Evolutionary conservation across 164 flowering plant genomes (phyloP).

Genomic region (Liquidambar formosana): DNA sequence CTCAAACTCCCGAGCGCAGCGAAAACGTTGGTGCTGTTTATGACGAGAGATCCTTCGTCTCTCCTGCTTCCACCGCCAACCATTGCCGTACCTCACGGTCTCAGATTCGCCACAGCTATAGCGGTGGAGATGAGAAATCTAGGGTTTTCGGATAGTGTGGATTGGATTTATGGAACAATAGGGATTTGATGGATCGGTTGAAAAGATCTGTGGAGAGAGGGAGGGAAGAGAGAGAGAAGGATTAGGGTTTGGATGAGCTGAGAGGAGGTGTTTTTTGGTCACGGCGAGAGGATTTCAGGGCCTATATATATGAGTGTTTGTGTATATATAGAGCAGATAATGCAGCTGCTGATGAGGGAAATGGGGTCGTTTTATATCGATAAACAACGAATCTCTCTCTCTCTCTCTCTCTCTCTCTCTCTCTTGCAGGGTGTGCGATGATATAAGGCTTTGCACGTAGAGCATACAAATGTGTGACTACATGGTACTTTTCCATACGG

Average conservation of each 20-base stretch:
- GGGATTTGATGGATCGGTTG: neutral
- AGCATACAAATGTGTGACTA: too few relatives aligned
- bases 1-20: conserved; percentile 58
- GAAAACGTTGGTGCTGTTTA: conserved; percentile 55
- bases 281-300: too few relatives aligned
- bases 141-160: neutral
- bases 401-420: too few relatives aligned
- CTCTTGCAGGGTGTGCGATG: too few relatives aligned
- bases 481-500: too few relatives aligned
- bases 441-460: too few relatives aligned
- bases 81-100: conserved; percentile 18
- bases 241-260: neutral
- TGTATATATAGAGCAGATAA: neutral
- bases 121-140: too few relatives aligned
- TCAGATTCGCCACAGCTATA: too few relatives aligned
- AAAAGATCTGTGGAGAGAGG: neutral
- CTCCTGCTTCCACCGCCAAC: conserved; percentile 62
- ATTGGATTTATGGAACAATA: neutral
- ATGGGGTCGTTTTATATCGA: too few relatives aligned
- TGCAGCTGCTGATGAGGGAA: neutral
- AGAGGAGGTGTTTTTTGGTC: too few relatives aligned
- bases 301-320: neutral
- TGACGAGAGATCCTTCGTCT: conserved; percentile 43
- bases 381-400: too few relatives aligned
- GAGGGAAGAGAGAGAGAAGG: neutral